These are phyloP conservation scores for Cutaneotrichosporon cyanovorans DNA, from an alignment of 1,284 basidiomycete species.

Conservation along the genomic window DNA sequence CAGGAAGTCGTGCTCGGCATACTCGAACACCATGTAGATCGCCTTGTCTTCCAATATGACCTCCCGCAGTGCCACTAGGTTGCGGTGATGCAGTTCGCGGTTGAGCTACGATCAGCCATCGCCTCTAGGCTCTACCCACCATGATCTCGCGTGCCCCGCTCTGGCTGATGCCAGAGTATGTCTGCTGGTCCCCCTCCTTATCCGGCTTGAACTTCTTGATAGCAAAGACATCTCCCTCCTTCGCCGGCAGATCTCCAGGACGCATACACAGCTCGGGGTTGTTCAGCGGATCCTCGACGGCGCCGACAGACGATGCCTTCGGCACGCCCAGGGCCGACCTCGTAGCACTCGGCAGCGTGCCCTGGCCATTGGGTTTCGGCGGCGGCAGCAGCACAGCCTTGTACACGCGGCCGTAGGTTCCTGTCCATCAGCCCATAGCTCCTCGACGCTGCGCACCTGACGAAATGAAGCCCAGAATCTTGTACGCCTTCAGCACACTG, in stretches of 20 bases:
- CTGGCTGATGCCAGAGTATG: constrained; percentile 96
- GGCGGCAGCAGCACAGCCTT: constrained; percentile 61
- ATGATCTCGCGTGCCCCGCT: constrained; percentile 94
- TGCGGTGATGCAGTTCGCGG: constrained; percentile 86
- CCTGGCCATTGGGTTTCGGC: constrained; percentile 21
- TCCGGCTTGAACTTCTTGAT: constrained; percentile 99
- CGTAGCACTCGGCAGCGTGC: constrained; percentile 22
- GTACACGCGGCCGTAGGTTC: constrained; percentile 97
- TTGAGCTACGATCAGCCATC: constrained; percentile 59
- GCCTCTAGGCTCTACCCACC: constrained; percentile 50
- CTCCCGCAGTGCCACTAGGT: constrained; percentile 82
- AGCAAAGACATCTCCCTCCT: constrained; percentile 65
- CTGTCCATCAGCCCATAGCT: constrained; percentile 37
- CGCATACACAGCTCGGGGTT: constrained; percentile 44
- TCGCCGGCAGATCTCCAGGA: constrained; percentile 55
- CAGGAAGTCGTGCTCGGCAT: constrained; percentile 95
- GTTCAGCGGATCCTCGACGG: constrained; percentile 23
- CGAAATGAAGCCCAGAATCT: constrained; percentile 92
- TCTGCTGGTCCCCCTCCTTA: constrained; percentile 87
- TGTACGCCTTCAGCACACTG: constrained; percentile 71
- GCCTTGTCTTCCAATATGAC: constrained; percentile 97
- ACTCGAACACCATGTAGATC: constrained; percentile 98
- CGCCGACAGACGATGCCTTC: constrained; percentile 9
- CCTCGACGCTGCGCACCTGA: constrained; percentile 50
- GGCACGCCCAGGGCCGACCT: constrained; percentile 24